Percentiles rank a stretch among this genome's conserved stretches.
Conservation (phyloP, 2,329 filamentous ascomycete genomes). For the Aspergillus udagawae region DNA sequence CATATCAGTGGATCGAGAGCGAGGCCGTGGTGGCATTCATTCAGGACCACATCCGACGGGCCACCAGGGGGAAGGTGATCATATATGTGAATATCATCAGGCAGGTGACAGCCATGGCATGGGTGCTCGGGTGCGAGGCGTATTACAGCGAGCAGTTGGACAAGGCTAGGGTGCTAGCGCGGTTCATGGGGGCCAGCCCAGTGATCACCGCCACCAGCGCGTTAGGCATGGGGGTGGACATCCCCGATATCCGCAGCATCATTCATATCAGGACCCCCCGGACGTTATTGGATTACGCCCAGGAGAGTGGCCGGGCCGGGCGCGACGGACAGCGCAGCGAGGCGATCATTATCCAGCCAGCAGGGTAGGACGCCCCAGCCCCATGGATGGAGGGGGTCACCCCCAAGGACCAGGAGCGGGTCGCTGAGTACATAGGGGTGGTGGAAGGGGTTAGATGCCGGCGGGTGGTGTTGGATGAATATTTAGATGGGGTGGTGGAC, state of each 20-base stretch:
- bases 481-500: not conserved
- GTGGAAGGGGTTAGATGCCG: not conserved
- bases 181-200: no score
- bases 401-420: not conserved
- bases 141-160: not conserved
- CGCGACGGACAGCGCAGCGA: conserved; percentile 1
- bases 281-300: conserved; percentile 3
- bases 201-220: conserved; percentile 1
- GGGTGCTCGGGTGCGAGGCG: not conserved
- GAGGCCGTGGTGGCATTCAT: not conserved
- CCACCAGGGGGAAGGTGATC: not conserved
- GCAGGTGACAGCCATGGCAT: not conserved
- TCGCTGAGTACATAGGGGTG: not conserved
- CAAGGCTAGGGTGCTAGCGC: not conserved
- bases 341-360: conserved; percentile 5
- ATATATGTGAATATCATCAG: not conserved
- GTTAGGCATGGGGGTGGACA: conserved; percentile 8
- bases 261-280: conserved; percentile 3
- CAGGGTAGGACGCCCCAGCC: not conserved
- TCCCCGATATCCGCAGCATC: conserved; percentile 8
- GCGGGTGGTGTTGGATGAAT: not conserved
- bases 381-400: not conserved
- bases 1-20: not conserved
- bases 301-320: conserved; percentile 6
- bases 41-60: not conserved